These are phyloP conservation scores for Fusarium marasasianum DNA, from an alignment of 2,329 filamentous ascomycete genomes.

Conservation along the genomic window DNA sequence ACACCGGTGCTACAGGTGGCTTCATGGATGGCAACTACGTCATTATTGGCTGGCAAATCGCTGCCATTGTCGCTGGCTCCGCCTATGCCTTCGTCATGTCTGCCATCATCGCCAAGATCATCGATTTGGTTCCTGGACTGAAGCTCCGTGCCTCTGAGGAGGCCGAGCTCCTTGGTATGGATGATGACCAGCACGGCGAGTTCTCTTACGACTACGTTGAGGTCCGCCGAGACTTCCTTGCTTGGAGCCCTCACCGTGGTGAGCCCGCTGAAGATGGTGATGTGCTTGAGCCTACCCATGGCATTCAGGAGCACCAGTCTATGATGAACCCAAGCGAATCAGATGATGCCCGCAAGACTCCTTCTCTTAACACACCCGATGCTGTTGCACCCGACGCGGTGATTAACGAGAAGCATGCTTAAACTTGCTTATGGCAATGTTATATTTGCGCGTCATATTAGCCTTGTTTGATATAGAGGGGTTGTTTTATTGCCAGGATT, in stretches of 20 bases:
- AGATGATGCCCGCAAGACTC: slow-evolving; percentile 39
- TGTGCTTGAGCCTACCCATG: slow-evolving; percentile 72
- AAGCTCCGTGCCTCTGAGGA: slow-evolving; percentile 83
- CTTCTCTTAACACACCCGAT: slow-evolving; percentile 31
- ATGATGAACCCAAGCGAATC: slow-evolving; percentile 49
- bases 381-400: slow-evolving; percentile 12
- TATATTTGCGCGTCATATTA: slow-evolving; percentile 24
- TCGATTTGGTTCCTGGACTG: slow-evolving; percentile 80
- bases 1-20: slow-evolving; percentile 72
- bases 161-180: slow-evolving; percentile 87
- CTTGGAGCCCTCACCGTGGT: slow-evolving; percentile 81
- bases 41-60: slow-evolving; percentile 81
- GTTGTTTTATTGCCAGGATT: slow-evolving; percentile 10
- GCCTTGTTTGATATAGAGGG: slow-evolving; percentile 34
- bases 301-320: slow-evolving; percentile 71
- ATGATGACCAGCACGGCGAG: slow-evolving; percentile 89
- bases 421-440: not conserved
- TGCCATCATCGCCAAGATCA: slow-evolving; percentile 75
- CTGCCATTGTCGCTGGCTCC: slow-evolving; percentile 74
- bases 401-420: slow-evolving; percentile 26
- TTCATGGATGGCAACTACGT: slow-evolving; percentile 80
- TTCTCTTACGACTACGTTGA: slow-evolving; percentile 93
- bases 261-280: slow-evolving; percentile 69
- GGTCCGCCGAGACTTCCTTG: slow-evolving; percentile 86
- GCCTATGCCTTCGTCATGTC: slow-evolving; percentile 79